Percentiles rank a stretch among this genome's conserved stretches.
Conservation (phyloP, 2,329 filamentous ascomycete genomes). For the Talaromyces verruculosus region DNA sequence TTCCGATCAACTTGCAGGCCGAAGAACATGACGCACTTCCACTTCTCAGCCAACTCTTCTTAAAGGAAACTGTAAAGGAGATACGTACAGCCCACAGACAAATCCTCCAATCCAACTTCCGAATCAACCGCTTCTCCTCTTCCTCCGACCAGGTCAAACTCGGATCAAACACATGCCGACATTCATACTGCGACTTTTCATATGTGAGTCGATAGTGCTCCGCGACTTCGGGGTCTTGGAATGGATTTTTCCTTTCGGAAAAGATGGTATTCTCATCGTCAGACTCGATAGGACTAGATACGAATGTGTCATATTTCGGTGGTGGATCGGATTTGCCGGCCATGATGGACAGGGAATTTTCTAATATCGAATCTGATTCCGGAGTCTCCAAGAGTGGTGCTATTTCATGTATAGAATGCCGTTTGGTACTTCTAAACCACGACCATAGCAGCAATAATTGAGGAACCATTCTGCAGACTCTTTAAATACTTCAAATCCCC, state of each 20-base stretch:
- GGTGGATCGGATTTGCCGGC: neutral
- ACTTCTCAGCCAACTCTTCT: too few species aligned
- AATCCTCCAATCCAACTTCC: conserved; percentile 17
- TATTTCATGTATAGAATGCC: neutral
- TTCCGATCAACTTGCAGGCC: conserved; percentile 19
- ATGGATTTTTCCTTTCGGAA: conserved; percentile 34
- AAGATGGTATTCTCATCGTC: neutral
- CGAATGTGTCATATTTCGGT: neutral
- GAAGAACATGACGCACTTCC: conserved; percentile 20
- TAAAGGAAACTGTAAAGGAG: too few species aligned
- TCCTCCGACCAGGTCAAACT: conserved; percentile 34
- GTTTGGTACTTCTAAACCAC: neutral
- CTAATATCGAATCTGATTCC: neutral
- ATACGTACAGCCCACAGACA: conserved; percentile 20
- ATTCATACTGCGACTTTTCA: conserved; percentile 53
- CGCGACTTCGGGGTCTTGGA: conserved; percentile 53
- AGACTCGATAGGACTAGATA: neutral
- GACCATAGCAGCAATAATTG: neutral
- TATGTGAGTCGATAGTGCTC: conserved; percentile 57
- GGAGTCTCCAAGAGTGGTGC: neutral
- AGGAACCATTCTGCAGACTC: neutral
- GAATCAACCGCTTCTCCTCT: conserved; percentile 26
- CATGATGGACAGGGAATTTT: neutral
- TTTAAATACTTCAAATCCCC: neutral
- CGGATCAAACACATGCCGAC: conserved; percentile 46